These are phyloP conservation scores for Uronychia setigera DNA, from an alignment of 73 alveolate species.

Conservation along the genomic window DNA sequence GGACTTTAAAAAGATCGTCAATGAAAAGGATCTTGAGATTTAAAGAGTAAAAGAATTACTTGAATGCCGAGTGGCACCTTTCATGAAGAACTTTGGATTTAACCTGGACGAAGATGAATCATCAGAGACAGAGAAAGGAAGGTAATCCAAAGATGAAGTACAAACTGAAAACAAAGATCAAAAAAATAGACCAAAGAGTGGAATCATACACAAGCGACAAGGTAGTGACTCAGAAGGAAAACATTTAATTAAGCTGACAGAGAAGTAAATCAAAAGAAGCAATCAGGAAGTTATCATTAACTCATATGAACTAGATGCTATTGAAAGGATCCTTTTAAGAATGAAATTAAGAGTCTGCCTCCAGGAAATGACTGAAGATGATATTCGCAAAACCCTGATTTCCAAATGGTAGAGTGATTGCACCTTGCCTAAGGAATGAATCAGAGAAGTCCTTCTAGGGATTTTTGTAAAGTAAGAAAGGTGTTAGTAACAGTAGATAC, in stretches of 20 bases:
- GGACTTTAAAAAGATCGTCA: neutral
- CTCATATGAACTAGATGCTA: neutral
- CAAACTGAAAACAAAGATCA: no score
- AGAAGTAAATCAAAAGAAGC: no score
- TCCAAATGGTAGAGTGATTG: neutral
- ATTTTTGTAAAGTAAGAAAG: no score
- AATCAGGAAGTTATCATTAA: no score
- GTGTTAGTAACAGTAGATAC: neutral
- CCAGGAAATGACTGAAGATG: neutral
- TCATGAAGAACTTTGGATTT: neutral
- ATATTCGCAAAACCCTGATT: neutral
- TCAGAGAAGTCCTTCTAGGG: no score
- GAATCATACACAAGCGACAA: no score
- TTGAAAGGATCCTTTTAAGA: neutral
- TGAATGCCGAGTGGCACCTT: neutral
- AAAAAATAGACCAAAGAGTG: no score
- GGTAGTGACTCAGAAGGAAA: no score
- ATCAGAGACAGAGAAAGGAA: no score
- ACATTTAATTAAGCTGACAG: neutral
- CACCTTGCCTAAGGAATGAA: no score
- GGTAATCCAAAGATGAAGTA: no score
- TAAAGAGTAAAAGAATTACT: conserved; percentile 1
- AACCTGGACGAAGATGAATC: neutral
- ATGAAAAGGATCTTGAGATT: conserved; percentile 26
- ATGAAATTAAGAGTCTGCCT: neutral